These are phyloP conservation scores for Agaricus sinodeliciosus DNA, from an alignment of 768 basidiomycete genomes.

Conservation along the genomic window DNA sequence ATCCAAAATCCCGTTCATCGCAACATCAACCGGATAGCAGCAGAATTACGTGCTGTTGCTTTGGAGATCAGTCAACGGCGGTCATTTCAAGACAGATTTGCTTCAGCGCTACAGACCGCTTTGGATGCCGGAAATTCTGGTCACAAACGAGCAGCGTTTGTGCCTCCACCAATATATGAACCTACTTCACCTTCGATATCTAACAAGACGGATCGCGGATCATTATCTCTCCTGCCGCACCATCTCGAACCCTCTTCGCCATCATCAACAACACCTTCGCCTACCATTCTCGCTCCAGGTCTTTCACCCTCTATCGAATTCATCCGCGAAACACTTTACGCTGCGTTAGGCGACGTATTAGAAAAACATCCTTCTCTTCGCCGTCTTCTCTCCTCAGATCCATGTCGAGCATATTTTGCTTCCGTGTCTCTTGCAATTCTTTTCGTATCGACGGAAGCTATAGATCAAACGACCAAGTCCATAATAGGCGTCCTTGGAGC, in stretches of 20 bases:
- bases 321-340: constrained; percentile 86
- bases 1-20: constrained; percentile 34
- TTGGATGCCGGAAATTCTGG: constrained; percentile 51
- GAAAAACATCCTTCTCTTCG: constrained; percentile 49
- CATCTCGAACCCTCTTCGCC: constrained; percentile 13
- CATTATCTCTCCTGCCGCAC: constrained; percentile 8
- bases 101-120: constrained; percentile 68
- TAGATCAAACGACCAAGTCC: constrained; percentile 38
- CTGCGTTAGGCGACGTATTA: constrained; percentile 67
- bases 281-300: constrained; percentile 34
- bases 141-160: constrained; percentile 40
- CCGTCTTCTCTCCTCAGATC: constrained; percentile 50
- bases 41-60: constrained; percentile 77
- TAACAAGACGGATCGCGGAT: constrained; percentile 1
- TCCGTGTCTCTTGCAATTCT: constrained; percentile 69
- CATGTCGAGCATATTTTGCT: constrained; percentile 73
- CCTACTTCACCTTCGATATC: constrained; percentile 23
- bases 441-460: constrained; percentile 48
- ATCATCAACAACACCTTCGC: constrained; percentile 21
- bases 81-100: constrained; percentile 78
- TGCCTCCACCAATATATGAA: constrained; percentile 66
- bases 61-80: constrained; percentile 84
- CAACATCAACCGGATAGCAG: constrained; percentile 55
- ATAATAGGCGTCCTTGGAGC: constrained; percentile 55
- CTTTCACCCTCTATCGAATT: constrained; percentile 59